Evolutionary conservation across 768 basidiomycete genomes (phyloP).

Genomic region (Boletus rufocinnamomeus): DNA sequence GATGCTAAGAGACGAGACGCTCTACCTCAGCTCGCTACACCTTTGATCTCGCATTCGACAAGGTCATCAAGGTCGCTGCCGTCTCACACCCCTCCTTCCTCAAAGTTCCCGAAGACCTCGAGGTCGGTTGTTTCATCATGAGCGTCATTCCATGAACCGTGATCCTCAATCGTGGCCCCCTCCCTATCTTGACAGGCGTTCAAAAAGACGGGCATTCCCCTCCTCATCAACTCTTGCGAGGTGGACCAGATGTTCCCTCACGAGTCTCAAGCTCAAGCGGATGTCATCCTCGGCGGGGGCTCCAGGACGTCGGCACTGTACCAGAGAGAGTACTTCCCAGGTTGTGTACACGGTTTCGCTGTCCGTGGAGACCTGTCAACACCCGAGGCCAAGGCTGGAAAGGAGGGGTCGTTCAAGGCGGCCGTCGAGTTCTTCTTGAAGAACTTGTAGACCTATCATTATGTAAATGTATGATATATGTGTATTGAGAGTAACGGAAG

Average conservation of each 20-base stretch:
- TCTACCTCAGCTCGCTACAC: slow-evolving; percentile 42
- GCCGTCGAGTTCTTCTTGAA: slow-evolving; percentile 55
- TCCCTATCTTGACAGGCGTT: slow-evolving; percentile 45
- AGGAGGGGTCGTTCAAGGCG: slow-evolving; percentile 55
- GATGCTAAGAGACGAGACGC: too few relatives aligned
- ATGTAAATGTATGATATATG: slow-evolving; percentile 1
- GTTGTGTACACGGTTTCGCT: slow-evolving; percentile 57
- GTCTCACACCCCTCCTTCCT: slow-evolving; percentile 40
- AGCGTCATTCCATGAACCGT: not conserved
- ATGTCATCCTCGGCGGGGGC: slow-evolving; percentile 49
- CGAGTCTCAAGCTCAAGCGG: slow-evolving; percentile 46
- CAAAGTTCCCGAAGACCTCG: slow-evolving; percentile 48
- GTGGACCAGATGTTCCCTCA: slow-evolving; percentile 52
- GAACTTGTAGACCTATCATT: slow-evolving; percentile 20
- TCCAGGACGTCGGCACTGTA: slow-evolving; percentile 47
- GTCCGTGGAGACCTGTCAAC: slow-evolving; percentile 49
- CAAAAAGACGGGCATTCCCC: slow-evolving; percentile 48
- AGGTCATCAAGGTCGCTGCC: slow-evolving; percentile 40
- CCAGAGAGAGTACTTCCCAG: slow-evolving; percentile 28
- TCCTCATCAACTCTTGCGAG: slow-evolving; percentile 70
- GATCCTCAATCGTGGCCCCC: not conserved
- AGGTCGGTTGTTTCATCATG: slow-evolving; percentile 40
- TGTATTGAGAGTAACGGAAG: too few relatives aligned
- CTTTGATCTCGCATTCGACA: slow-evolving; percentile 48
- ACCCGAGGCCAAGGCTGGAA: slow-evolving; percentile 57